Evolutionary conservation across 345 rosid species (phyloP).

Genomic region (Carallia pectinifolia): DNA sequence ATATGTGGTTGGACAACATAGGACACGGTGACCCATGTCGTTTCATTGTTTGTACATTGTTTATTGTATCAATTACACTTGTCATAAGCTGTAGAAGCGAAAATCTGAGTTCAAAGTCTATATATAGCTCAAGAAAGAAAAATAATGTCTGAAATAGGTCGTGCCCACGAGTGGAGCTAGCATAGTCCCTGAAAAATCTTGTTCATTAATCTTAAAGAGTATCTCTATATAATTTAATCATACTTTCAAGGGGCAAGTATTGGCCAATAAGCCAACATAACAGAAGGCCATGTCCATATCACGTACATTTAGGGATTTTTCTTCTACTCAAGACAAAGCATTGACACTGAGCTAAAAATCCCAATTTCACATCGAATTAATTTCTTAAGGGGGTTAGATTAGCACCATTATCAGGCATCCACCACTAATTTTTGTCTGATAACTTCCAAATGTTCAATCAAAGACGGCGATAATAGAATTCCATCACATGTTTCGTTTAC

Average conservation of each 20-base stretch:
- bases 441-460: background rate
- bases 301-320: conserved; percentile 10
- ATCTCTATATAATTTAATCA: conserved; percentile 14
- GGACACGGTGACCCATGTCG: conserved; percentile 39
- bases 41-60: background rate
- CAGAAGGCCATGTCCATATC: background rate
- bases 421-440: conserved; percentile 19
- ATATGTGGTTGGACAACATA: background rate
- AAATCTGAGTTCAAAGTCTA: conserved; percentile 9
- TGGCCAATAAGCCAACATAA: background rate
- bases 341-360: conserved; percentile 10
- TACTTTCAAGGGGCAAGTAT: conserved; percentile 14
- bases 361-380: background rate
- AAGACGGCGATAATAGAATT: background rate
- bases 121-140: background rate
- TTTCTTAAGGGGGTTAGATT: background rate
- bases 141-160: conserved; percentile 28
- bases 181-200: conserved; percentile 51
- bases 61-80: background rate
- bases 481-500: background rate
- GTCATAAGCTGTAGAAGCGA: background rate
- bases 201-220: conserved; percentile 8
- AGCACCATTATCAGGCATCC: background rate
- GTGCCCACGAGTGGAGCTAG: conserved; percentile 49
- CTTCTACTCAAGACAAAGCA: conserved; percentile 25